Base-by-base conservation (phyloP, 75 land plant genomes). In the Chamaecyparis obtusa region DNA sequence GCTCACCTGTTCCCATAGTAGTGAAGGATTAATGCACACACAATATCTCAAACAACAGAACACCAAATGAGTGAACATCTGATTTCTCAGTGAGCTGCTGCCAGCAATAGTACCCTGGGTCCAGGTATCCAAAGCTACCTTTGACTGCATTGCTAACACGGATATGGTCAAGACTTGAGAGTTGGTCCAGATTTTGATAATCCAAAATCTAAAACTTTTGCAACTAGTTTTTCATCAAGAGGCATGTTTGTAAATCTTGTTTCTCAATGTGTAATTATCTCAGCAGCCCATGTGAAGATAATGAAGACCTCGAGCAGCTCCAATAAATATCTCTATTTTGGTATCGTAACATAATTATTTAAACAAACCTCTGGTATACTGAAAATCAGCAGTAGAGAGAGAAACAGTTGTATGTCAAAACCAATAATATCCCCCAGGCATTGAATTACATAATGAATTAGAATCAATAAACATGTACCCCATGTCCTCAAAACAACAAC, bases 121-220 rank as follows among this genome's bases (percentile, higher is more conserved):
- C 92, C 51, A 91, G 76, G 86, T 90, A 91, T 36, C 92, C 92
- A 51, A 91, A 91, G 69, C 92, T 91, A 27, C 91, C 92, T 57
- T 91, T 91, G 36, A 91, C 92, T 32, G 88, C 92, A 9, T 91
- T 91, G 86, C 96, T 93, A 37, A 94, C 95, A 80, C 92, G 94
- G 2, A 86, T 90, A 60, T 92, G 92, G 69, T 92, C 93, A 27
- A 91, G 86, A 36, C n/a, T n/a, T n/a, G n/a, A n/a, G n/a, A n/a
- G 84, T 82, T 46, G 95, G 92, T 11, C 93, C 96, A 3, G 90
- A 91, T 85, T 91, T 94, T 13, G 96, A 94, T 15, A 94, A 88
- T 51, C 96, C 94, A 54, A 94, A 94, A 89, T 94, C 96, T 0
- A 95, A 93, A 56, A 94, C 96, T 80, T 94, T 93, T 5, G 96